Percentiles rank a stretch among this genome's conserved stretches.
These are phyloP conservation scores for Monilinia aucupariae DNA, from an alignment of 2,329 filamentous ascomycete species.

Conservation along the genomic window DNA sequence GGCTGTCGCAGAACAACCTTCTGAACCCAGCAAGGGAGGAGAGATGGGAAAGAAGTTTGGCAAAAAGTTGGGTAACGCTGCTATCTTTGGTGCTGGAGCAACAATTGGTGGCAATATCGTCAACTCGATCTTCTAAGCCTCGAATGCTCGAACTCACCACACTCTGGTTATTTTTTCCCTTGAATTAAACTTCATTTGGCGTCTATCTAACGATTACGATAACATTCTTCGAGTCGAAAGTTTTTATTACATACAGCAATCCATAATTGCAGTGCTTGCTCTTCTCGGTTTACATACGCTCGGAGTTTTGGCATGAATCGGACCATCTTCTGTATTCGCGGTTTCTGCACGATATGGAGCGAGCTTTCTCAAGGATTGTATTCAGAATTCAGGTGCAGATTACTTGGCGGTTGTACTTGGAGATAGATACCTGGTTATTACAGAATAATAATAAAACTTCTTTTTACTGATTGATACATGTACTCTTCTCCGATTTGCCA, in stretches of 20 bases:
- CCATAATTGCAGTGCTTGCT: not conserved
- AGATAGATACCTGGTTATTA: not conserved
- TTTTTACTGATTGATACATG: not conserved
- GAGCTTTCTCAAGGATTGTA: not conserved
- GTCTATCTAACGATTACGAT: not conserved
- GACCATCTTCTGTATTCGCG: not conserved
- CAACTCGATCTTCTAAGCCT: constrained; percentile 73
- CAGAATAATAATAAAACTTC: not conserved
- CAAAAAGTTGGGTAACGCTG: constrained; percentile 80
- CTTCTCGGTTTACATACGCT: not conserved
- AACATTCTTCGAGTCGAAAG: not conserved
- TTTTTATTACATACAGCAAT: not conserved
- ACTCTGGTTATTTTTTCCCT: not conserved
- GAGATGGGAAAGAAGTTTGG: constrained; percentile 90
- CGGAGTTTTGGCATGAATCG: constrained; percentile 10
- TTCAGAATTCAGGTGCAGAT: constrained; percentile 6
- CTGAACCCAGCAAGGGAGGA: constrained; percentile 42
- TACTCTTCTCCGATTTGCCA: not conserved
- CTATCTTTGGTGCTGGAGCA: constrained; percentile 89
- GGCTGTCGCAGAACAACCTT: constrained; percentile 57
- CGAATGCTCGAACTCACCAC: not conserved
- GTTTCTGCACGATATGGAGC: not conserved
- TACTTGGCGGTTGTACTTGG: not conserved
- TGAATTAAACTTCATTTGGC: not conserved
- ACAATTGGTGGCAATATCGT: constrained; percentile 87